phyloP scores from a whole-genome alignment of 139 green algal species.

The Tetradesmus obliquus region DNA sequence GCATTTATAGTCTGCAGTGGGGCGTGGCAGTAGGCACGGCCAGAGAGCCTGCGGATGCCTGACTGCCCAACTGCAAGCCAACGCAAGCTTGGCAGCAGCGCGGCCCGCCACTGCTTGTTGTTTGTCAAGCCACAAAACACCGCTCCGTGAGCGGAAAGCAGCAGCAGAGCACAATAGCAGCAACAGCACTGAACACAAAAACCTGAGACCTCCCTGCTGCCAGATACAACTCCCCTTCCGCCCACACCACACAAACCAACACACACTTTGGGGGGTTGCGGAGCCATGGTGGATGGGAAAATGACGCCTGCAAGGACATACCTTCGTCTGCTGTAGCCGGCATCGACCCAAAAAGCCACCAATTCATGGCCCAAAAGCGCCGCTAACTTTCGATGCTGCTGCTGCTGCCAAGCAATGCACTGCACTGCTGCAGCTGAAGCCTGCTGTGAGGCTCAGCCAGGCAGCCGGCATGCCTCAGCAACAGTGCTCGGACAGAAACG shows the following conservation, averaged over 20 bases:
- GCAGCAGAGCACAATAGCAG: neutral
- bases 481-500: neutral
- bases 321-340: neutral
- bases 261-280: neutral
- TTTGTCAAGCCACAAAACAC: neutral
- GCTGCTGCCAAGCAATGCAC: neutral
- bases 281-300: neutral
- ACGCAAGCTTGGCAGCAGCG: neutral
- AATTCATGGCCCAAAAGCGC: neutral
- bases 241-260: neutral
- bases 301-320: neutral
- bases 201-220: neutral
- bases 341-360: neutral
- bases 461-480: neutral
- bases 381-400: neutral
- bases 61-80: neutral
- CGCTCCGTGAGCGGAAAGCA: neutral
- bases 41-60: neutral
- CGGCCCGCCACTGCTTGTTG: neutral
- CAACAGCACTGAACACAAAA: neutral
- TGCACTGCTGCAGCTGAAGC: neutral
- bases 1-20: neutral
- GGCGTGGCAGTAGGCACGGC: neutral
- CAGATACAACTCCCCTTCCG: neutral
- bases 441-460: neutral